Percentiles rank a stretch among this genome's conserved stretches.
phyloP scores from a whole-genome alignment of 148 eudicot species.

The Beta vulgaris region DNA sequence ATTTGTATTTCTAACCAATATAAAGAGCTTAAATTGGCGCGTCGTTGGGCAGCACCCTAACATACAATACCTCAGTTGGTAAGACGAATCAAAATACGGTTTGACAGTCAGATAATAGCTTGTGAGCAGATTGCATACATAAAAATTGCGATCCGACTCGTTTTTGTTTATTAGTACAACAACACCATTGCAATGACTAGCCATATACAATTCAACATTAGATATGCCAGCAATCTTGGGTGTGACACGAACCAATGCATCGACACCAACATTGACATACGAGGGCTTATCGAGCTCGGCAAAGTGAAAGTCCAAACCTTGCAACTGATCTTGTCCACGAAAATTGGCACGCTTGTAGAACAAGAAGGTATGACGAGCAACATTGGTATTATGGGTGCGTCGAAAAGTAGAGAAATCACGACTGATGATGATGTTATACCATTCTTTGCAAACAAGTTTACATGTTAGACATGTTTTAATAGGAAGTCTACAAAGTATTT shows the following conservation, averaged over 20 bases:
- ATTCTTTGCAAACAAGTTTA: conserved; percentile 12
- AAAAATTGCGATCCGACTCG: too few species aligned
- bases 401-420: background rate
- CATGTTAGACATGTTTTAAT: background rate
- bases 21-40: background rate
- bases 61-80: background rate
- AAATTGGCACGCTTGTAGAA: background rate
- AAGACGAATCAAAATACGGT: background rate
- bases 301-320: too few species aligned
- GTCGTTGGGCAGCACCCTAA: conserved; percentile 1
- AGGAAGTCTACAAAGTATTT: background rate
- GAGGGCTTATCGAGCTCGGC: too few species aligned
- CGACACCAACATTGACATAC: too few species aligned
- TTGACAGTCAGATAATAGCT: background rate
- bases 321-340: background rate
- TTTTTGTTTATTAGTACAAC: too few species aligned
- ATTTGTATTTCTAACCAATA: background rate
- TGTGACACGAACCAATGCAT: too few species aligned
- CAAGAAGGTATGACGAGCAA: background rate
- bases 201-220: too few species aligned
- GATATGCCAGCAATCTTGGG: too few species aligned
- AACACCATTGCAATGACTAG: too few species aligned
- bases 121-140: background rate
- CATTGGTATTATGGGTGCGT: background rate
- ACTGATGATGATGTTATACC: conserved; percentile 3